These are phyloP conservation scores for Candida multigemmis DNA, from an alignment of 805 yeast species.

Conservation along the genomic window DNA sequence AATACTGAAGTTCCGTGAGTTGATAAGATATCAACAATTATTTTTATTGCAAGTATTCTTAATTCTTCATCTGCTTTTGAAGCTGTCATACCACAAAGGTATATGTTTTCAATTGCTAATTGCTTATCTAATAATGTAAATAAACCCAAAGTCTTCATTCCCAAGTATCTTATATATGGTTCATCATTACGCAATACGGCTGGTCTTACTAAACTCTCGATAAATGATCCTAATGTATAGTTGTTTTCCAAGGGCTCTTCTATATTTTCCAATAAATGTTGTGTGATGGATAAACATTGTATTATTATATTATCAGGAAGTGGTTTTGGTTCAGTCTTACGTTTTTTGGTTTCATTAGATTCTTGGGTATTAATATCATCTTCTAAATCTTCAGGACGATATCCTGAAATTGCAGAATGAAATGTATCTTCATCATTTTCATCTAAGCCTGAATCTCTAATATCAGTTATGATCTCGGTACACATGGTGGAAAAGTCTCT, in stretches of 20 bases:
- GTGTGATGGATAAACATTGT: constrained; percentile 62
- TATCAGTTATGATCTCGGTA: constrained; percentile 79
- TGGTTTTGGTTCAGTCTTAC: constrained; percentile 28
- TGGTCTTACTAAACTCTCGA: constrained; percentile 72
- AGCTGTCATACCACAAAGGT: constrained; percentile 60
- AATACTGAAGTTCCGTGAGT: constrained; percentile 66
- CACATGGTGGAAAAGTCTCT: constrained; percentile 78
- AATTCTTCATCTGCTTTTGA: constrained; percentile 58
- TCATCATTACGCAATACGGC: constrained; percentile 48
- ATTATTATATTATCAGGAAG: constrained; percentile 40
- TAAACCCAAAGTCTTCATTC: constrained; percentile 69
- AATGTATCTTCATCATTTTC: constrained; percentile 41
- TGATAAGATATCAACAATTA: constrained; percentile 70
- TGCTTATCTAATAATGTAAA: constrained; percentile 61
- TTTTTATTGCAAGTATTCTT: constrained; percentile 54
- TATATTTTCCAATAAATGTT: constrained; percentile 58
- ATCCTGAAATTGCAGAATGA: constrained; percentile 35
- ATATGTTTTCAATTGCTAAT: constrained; percentile 55
- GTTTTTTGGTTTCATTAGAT: constrained; percentile 13
- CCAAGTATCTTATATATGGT: constrained; percentile 50
- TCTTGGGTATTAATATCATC: constrained; percentile 10
- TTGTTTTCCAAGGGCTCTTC: constrained; percentile 59
- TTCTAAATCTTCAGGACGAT: constrained; percentile 11
- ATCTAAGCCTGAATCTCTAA: constrained; percentile 55
- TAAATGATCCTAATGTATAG: constrained; percentile 55